Evolutionary conservation across 2,329 filamentous ascomycete genomes (phyloP).

Genomic region (Aspergillus hortae): DNA sequence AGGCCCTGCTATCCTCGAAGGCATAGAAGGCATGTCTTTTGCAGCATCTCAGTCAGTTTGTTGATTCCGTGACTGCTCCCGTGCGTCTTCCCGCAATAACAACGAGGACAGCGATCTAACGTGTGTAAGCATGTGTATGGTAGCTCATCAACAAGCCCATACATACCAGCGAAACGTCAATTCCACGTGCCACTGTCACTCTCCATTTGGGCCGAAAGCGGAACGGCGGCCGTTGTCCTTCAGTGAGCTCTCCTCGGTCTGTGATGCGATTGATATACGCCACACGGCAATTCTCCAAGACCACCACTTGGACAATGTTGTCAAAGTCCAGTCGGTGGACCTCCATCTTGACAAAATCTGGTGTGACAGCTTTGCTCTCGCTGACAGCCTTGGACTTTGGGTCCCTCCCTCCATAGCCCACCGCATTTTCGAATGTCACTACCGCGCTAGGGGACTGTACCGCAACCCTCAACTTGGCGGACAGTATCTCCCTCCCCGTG

Average conservation of each 20-base stretch:
- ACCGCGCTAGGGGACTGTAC: conserved; percentile 10
- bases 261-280: conserved; percentile 12
- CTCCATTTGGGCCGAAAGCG: conserved; percentile 15
- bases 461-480: conserved; percentile 14
- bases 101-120: conserved; percentile 13
- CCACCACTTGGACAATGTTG: conserved; percentile 13
- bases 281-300: conserved; percentile 7
- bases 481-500: conserved; percentile 5
- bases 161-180: conserved; percentile 16
- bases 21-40: too few species aligned
- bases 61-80: neutral
- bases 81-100: conserved; percentile 15
- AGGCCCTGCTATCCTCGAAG: too few species aligned
- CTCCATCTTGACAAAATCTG: conserved; percentile 9
- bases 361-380: too few species aligned
- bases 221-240: conserved; percentile 16
- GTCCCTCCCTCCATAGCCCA: neutral
- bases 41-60: too few species aligned
- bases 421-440: conserved; percentile 11
- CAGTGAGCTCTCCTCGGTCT: conserved; percentile 7
- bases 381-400: neutral
- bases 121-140: neutral
- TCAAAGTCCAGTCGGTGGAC: conserved; percentile 12
- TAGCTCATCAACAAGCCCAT: neutral
- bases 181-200: conserved; percentile 11